phyloP scores from a whole-genome alignment of 148 eudicot genomes.

The Dysphania ambrosioides region DNA sequence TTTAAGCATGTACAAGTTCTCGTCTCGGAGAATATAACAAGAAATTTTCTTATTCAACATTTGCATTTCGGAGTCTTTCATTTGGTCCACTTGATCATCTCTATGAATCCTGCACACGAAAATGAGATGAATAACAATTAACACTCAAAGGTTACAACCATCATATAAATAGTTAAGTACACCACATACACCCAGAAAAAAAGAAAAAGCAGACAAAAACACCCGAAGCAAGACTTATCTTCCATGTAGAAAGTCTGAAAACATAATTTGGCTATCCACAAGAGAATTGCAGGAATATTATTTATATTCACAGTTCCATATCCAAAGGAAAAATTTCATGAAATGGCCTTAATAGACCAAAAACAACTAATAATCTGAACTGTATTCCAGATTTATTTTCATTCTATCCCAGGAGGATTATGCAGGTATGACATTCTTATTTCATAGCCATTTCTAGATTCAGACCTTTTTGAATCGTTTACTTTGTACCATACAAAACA shows the following conservation, averaged over 20 bases:
- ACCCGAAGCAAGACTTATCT: not conserved
- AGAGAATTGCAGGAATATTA: not conserved
- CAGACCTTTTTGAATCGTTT: too few relatives aligned
- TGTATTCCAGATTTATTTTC: not conserved
- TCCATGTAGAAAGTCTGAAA: too few relatives aligned
- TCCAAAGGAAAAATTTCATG: not conserved
- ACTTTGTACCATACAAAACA: too few relatives aligned
- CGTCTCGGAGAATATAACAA: slow-evolving; percentile 48
- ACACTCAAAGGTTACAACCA: not conserved
- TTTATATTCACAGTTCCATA: not conserved
- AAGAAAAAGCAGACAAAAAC: not conserved
- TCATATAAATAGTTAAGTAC: not conserved
- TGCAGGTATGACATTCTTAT: not conserved
- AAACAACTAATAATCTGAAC: not conserved
- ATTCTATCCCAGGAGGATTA: not conserved
- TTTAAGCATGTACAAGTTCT: slow-evolving; percentile 47
- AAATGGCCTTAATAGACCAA: not conserved
- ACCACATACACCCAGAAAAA: not conserved
- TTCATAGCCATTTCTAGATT: not conserved
- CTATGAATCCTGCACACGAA: slow-evolving; percentile 35
- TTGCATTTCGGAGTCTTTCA: slow-evolving; percentile 39
- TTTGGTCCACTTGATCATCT: slow-evolving; percentile 40
- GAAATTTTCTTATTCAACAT: slow-evolving; percentile 41
- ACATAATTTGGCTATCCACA: not conserved
- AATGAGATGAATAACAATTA: not conserved